Percentiles rank a stretch among this genome's conserved stretches.
Evolutionary conservation across 2,329 filamentous ascomycete genomes (phyloP).

Genomic region (Monosporascus ibericus): DNA sequence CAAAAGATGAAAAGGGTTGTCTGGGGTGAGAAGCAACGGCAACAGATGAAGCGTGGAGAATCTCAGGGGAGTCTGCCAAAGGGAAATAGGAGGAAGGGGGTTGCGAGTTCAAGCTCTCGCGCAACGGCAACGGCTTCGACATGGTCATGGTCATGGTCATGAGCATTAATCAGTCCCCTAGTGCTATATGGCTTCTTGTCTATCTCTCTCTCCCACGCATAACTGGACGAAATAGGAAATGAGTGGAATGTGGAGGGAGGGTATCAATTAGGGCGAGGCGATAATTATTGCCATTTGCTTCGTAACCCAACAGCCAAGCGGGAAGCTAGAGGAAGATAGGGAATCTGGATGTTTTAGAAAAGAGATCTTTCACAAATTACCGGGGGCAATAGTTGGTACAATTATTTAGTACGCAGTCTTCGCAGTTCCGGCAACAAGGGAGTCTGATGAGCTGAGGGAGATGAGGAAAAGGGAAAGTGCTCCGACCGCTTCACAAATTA

Average conservation of each 20-base stretch:
- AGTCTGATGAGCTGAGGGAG: no score
- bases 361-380: neutral
- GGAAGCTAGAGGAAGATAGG: neutral
- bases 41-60: constrained; percentile 33
- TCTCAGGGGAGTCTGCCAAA: constrained; percentile 24
- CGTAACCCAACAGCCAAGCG: neutral
- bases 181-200: no score
- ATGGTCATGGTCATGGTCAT: neutral
- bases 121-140: neutral
- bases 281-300: neutral
- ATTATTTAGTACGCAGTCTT: no score
- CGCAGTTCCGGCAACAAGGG: no score
- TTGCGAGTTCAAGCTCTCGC: constrained; percentile 2
- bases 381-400: no score
- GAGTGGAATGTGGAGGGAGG: neutral
- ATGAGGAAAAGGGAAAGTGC: no score
- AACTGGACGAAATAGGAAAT: neutral
- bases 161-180: no score
- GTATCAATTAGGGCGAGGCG: neutral
- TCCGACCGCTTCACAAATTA: no score
- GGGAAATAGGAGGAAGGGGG: constrained; percentile 2
- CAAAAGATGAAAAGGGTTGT: constrained; percentile 17
- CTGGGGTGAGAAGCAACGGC: constrained; percentile 14
- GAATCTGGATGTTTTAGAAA: neutral
- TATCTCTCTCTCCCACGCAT: neutral